Percentiles rank a stretch among this genome's conserved stretches.
phyloP scores from a whole-genome alignment of 2,329 filamentous ascomycete species.

The Talaromyces piceae region DNA sequence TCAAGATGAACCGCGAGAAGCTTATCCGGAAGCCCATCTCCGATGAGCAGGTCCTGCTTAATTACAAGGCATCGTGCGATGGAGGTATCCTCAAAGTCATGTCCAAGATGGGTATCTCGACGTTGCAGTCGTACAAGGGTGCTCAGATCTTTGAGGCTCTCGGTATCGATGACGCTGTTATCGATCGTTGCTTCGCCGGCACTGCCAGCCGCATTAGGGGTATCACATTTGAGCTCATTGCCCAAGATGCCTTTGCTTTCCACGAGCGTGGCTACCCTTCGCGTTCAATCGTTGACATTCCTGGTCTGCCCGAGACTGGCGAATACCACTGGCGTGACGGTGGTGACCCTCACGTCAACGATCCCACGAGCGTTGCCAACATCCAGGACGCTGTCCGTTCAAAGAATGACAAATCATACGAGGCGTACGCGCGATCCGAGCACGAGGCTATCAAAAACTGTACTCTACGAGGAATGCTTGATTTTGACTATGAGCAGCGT shows the following conservation, averaged over 20 bases:
- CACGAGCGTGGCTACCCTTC: conserved; percentile 90
- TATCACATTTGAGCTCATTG: conserved; percentile 87
- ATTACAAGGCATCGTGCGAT: conserved; percentile 95
- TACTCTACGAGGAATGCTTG: conserved; percentile 85
- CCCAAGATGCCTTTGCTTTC: conserved; percentile 87
- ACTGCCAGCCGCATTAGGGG: conserved; percentile 92
- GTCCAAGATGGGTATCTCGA: conserved; percentile 99
- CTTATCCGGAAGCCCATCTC: conserved; percentile 84
- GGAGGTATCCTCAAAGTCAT: conserved; percentile 97
- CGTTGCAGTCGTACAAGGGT: conserved; percentile 91
- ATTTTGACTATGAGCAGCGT: conserved; percentile 89
- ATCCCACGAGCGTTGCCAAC: conserved; percentile 89
- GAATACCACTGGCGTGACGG: conserved; percentile 99
- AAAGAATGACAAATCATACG: conserved; percentile 98
- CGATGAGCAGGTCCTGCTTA: conserved; percentile 76
- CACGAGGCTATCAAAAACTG: conserved; percentile 97
- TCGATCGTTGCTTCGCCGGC: conserved; percentile 90
- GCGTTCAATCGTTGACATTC: conserved; percentile 65
- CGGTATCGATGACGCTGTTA: conserved; percentile 82
- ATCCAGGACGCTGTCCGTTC: conserved; percentile 93
- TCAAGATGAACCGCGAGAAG: conserved; percentile 92
- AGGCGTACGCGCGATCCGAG: conserved; percentile 86
- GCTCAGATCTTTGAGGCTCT: conserved; percentile 97
- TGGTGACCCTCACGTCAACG: conserved; percentile 90
- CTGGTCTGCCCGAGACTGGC: conserved; percentile 81